Base-by-base conservation (phyloP, 2,329 filamentous ascomycete genomes). In the Pyrenophora tritici-repentis region DNA sequence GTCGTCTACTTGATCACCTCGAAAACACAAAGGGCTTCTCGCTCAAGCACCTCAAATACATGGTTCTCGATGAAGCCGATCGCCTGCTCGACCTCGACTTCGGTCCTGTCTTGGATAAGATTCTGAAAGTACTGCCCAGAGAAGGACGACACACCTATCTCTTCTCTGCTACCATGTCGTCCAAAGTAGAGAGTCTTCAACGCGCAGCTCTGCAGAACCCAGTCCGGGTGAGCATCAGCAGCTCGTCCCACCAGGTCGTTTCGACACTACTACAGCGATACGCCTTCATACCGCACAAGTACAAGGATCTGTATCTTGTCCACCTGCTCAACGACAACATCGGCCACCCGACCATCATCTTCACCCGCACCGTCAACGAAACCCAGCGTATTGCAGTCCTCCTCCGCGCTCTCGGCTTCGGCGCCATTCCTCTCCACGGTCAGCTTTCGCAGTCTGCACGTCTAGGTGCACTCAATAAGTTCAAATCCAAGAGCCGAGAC, bases 21-120 rank as follows among this genome's bases (percentile, higher is more conserved):
- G 91, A 97, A 72, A 96, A 96, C 75, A 99, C 94, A 2, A 97
- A 96, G 74, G 93, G 94, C 9, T 97, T 99, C 75, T 92, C 88
- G 1, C 78, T 97, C 41, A 84, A 88, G 24, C 82, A 83, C 3
- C 79, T 97, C 32, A 92, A 92, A 68, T 96, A 93, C 68, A 79
- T 97, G 3, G 92, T 97, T 55, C 91, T 97, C 84, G 93, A 97
- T 68, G 93, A 97, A 76, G 93, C 93, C 18, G 93, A 97, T 73
- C 82, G 92, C 51, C 81, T 97, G 8, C 83, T 97, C 1, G 94
- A 99, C 69, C 86, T 97, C 71, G 92, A 97, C 72, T 97, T 97
- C 62, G 92, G 92, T 0, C 90, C 91, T 2, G 88, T 92, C 17
- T 84, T 97, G 32, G 91, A 97, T 75, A 96, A 96, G 75, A 91